These are phyloP conservation scores for Ogataea salicorniae DNA, from an alignment of 805 yeast species.

Conservation along the genomic window DNA sequence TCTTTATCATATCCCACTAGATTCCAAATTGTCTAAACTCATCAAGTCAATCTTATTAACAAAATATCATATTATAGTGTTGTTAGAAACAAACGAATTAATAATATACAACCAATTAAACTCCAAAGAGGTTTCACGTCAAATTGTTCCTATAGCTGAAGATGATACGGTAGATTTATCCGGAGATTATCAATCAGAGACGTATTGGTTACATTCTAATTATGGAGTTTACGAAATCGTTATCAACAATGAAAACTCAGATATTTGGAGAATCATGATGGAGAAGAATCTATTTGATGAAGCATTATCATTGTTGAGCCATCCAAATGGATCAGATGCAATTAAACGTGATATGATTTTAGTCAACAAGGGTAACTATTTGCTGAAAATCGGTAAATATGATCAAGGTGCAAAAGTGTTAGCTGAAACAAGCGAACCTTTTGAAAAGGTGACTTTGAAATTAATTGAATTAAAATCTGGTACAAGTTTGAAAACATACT, in stretches of 20 bases:
- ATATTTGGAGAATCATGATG: slow-evolving; percentile 68
- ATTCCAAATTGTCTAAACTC: slow-evolving; percentile 2
- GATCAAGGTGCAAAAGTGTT: slow-evolving; percentile 48
- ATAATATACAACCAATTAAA: slow-evolving; percentile 47
- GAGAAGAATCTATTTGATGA: slow-evolving; percentile 51
- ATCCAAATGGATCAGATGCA: slow-evolving; percentile 32
- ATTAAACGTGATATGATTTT: slow-evolving; percentile 43
- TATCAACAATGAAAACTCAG: slow-evolving; percentile 60
- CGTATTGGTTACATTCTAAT: slow-evolving; percentile 74
- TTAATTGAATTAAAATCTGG: slow-evolving; percentile 40
- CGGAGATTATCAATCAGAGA: slow-evolving; percentile 44
- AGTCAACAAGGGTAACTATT: slow-evolving; percentile 48
- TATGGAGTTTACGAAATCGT: slow-evolving; percentile 65
- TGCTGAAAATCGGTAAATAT: slow-evolving; percentile 28
- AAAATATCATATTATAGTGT: slow-evolving; percentile 47
- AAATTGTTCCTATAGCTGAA: slow-evolving; percentile 21
- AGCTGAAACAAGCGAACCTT: slow-evolving; percentile 59
- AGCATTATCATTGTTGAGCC: slow-evolving; percentile 45
- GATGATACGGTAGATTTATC: slow-evolving; percentile 42
- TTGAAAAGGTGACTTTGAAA: slow-evolving; percentile 62
- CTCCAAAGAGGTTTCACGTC: slow-evolving; percentile 40
- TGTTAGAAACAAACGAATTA: slow-evolving; percentile 38
- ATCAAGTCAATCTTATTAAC: slow-evolving; percentile 41
- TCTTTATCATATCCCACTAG: slow-evolving; percentile 11
- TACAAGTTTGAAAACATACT: slow-evolving; percentile 43